Conservation (phyloP, 495 filamentous ascomycete species). For the Glarea lozoyensis region DNA sequence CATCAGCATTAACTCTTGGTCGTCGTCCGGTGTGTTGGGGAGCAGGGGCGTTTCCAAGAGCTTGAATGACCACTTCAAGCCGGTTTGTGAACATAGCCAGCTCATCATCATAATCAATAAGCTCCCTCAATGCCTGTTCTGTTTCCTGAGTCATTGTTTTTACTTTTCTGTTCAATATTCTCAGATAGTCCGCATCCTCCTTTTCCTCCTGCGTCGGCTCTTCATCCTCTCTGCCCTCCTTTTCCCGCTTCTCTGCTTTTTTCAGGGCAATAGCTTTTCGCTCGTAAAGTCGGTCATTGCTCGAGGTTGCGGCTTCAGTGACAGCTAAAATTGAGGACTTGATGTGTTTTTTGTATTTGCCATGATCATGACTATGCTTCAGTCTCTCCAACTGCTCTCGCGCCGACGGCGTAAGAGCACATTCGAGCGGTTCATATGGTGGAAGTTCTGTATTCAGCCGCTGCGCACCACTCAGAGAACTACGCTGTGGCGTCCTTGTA, state of each 20-base stretch:
- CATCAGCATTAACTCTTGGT: slow-evolving; percentile 15
- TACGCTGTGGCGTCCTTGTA: background rate
- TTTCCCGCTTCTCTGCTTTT: slow-evolving; percentile 27
- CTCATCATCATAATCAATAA: slow-evolving; percentile 39
- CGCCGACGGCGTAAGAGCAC: slow-evolving; percentile 32
- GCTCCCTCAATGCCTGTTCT: slow-evolving; percentile 32
- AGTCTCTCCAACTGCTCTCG: slow-evolving; percentile 27
- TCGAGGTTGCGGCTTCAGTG: slow-evolving; percentile 35
- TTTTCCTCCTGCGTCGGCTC: slow-evolving; percentile 27
- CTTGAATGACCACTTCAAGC: slow-evolving; percentile 31
- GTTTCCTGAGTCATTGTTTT: slow-evolving; percentile 27
- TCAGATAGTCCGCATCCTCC: slow-evolving; percentile 28
- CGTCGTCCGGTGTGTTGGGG: slow-evolving; percentile 22
- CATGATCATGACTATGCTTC: slow-evolving; percentile 20
- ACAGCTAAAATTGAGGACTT: slow-evolving; percentile 26
- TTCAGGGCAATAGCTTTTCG: slow-evolving; percentile 30
- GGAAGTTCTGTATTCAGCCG: slow-evolving; percentile 34
- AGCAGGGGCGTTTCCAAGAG: slow-evolving; percentile 28
- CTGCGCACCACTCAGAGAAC: slow-evolving; percentile 1
- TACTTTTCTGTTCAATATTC: slow-evolving; percentile 29
- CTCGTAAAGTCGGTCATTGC: slow-evolving; percentile 40
- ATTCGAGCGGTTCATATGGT: slow-evolving; percentile 47
- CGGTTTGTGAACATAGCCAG: slow-evolving; percentile 34
- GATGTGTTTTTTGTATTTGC: slow-evolving; percentile 31
- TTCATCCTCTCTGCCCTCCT: slow-evolving; percentile 23